These are phyloP conservation scores for Cadophora luteo-olivacea DNA, from an alignment of 2,329 filamentous ascomycete species.

Conservation along the genomic window DNA sequence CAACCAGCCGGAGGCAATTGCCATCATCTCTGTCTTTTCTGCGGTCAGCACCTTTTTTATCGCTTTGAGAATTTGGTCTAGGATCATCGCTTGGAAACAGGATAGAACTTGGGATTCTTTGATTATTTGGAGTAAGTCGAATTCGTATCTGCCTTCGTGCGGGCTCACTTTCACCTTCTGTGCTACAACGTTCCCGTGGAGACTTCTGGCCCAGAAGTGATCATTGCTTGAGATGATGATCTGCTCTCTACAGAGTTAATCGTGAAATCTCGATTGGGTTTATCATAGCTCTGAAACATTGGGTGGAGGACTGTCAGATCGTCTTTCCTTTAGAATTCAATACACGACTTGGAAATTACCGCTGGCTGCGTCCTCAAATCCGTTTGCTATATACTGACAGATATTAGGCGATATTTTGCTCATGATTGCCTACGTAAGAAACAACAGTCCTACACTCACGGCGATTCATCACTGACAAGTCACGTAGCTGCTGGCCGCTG, in stretches of 20 bases:
- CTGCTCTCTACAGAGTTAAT: background rate
- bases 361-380: background rate
- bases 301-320: no score
- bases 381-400: background rate
- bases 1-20: conserved; percentile 14
- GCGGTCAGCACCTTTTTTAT: conserved; percentile 18
- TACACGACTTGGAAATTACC: no score
- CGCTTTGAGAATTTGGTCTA: conserved; percentile 13
- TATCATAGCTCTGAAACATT: background rate
- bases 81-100: conserved; percentile 13
- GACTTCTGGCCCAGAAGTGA: background rate
- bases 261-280: background rate
- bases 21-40: conserved; percentile 2
- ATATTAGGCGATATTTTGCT: conserved; percentile 13
- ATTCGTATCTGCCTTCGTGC: background rate
- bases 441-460: background rate
- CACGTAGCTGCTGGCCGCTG: background rate
- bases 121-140: conserved; percentile 15
- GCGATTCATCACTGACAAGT: background rate
- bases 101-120: background rate
- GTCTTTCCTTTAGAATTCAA: no score
- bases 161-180: background rate
- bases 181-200: background rate
- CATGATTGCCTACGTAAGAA: conserved; percentile 8
- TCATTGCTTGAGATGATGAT: background rate